A percentile compares a stretch with the other conserved stretches of the same genome.
phyloP scores from a whole-genome alignment of 2,329 filamentous ascomycete genomes.

The Aspergillus pseudoglaucus region DNA sequence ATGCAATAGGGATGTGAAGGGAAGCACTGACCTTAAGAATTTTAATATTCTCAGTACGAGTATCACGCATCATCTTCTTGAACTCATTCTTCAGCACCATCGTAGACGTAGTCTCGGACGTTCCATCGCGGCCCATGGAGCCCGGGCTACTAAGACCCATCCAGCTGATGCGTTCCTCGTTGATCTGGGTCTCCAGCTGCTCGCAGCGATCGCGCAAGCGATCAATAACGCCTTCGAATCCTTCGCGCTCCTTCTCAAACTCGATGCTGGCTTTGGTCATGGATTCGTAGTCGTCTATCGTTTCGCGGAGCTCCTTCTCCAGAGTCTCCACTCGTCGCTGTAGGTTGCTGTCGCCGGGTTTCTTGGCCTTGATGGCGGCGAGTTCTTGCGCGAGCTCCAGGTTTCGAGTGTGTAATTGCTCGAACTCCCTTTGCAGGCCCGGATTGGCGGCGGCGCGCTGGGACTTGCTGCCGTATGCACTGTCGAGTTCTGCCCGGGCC shows the following conservation, averaged over 20 bases:
- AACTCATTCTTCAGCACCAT: constrained; percentile 67
- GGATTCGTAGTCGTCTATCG: constrained; percentile 62
- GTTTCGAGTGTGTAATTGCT: constrained; percentile 47
- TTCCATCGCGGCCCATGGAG: constrained; percentile 29
- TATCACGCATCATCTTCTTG: constrained; percentile 74
- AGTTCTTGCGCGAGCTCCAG: constrained; percentile 43
- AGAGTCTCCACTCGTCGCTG: constrained; percentile 49
- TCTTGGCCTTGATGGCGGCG: constrained; percentile 34
- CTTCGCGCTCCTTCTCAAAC: constrained; percentile 63
- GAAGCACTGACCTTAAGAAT: constrained; percentile 53
- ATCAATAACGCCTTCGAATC: constrained; percentile 59
- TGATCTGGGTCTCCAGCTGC: constrained; percentile 55
- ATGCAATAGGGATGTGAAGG: neutral
- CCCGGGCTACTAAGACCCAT: constrained; percentile 55
- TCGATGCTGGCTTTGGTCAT: constrained; percentile 65
- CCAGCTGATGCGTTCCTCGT: constrained; percentile 61
- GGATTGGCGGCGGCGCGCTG: constrained; percentile 58
- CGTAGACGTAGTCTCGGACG: constrained; percentile 56
- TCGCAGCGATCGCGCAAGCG: constrained; percentile 58
- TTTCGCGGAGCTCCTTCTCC: constrained; percentile 60
- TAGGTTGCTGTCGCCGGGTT: constrained; percentile 30
- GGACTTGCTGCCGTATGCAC: constrained; percentile 76
- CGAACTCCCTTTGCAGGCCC: constrained; percentile 54
- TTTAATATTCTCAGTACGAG: constrained; percentile 59
- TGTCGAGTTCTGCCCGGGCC: constrained; percentile 82